These are phyloP conservation scores for Diatrype stigma DNA, from an alignment of 2,329 filamentous ascomycete genomes.

Conservation along the genomic window DNA sequence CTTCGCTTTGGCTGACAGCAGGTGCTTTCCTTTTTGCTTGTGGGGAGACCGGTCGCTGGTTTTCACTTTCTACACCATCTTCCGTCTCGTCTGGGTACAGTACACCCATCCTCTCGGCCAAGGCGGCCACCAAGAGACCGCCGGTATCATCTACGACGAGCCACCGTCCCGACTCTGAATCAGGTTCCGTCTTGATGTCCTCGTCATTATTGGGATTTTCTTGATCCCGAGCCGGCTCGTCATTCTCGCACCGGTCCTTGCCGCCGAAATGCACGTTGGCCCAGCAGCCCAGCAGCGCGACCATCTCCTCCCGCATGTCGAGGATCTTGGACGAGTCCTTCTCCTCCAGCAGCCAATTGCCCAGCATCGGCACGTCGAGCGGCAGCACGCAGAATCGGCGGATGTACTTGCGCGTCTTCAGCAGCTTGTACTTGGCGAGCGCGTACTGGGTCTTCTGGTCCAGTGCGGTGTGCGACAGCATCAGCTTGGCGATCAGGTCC, in stretches of 20 bases:
- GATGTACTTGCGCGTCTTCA: constrained; percentile 93
- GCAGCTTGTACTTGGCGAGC: constrained; percentile 89
- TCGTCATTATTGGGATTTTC: constrained; percentile 19
- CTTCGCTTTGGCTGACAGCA: constrained; percentile 1
- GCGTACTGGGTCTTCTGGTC: constrained; percentile 95
- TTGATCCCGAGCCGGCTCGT: constrained; percentile 16
- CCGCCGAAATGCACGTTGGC: constrained; percentile 78
- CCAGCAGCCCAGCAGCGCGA: constrained; percentile 82
- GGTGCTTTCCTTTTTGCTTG: constrained; percentile 7
- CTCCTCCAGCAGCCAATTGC: constrained; percentile 73
- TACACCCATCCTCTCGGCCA: constrained; percentile 87
- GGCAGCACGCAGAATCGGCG: constrained; percentile 82
- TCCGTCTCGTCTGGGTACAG: constrained; percentile 48
- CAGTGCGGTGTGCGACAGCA: constrained; percentile 82
- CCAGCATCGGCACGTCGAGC: constrained; percentile 71
- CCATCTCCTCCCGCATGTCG: constrained; percentile 79
- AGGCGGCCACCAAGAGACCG: constrained; percentile 73
- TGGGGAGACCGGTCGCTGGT: constrained; percentile 3
- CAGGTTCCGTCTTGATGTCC: constrained; percentile 19
- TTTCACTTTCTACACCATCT: constrained; percentile 10
- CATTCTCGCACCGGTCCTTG: constrained; percentile 25
- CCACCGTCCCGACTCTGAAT: constrained; percentile 55
- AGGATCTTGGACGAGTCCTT: constrained; percentile 77
- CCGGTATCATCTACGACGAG: constrained; percentile 84
- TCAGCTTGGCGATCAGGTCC: constrained; percentile 87